These are phyloP conservation scores for Oryza glumipatula DNA, from an alignment of 176 grass and related monocot genomes.

Conservation along the genomic window DNA sequence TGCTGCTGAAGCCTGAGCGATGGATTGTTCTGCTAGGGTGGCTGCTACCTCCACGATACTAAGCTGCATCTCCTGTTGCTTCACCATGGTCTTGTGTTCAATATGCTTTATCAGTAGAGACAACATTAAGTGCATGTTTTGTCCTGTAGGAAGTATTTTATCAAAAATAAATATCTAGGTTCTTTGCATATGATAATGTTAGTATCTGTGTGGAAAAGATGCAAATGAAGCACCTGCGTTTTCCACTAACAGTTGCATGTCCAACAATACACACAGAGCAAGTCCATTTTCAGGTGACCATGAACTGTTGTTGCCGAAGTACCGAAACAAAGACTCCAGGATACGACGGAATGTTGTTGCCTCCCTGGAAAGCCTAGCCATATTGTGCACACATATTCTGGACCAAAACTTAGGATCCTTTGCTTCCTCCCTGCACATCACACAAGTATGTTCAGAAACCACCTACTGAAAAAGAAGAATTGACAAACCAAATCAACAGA, in stretches of 20 bases:
- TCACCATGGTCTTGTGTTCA: conserved; percentile 84
- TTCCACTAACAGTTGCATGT: conserved; percentile 93
- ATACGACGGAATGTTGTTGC: conserved; percentile 90
- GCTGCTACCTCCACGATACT: conserved; percentile 85
- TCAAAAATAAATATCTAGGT: conserved; percentile 39
- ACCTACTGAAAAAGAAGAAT: conserved; percentile 37
- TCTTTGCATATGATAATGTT: conserved; percentile 5
- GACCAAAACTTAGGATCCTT: conserved; percentile 90
- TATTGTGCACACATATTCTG: conserved; percentile 91
- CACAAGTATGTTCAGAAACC: conserved; percentile 32
- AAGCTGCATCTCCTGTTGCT: conserved; percentile 91
- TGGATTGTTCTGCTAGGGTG: conserved; percentile 81
- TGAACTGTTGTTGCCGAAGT: conserved; percentile 78
- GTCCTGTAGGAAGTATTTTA: conserved; percentile 61
- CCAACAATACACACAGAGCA: conserved; percentile 70
- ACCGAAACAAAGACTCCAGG: conserved; percentile 88
- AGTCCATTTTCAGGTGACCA: conserved; percentile 83
- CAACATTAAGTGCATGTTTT: conserved; percentile 87
- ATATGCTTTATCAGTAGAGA: conserved; percentile 97
- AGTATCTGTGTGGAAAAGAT: conserved; percentile 17
- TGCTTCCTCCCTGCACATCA: conserved; percentile 78
- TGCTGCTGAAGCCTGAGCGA: conserved; percentile 69
- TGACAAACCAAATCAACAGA: conserved; percentile 25
- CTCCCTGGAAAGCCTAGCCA: conserved; percentile 90
- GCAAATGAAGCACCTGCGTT: conserved; percentile 66